phyloP scores from a whole-genome alignment of 495 filamentous ascomycete genomes.

The Penicillium cosmopolitanum region DNA sequence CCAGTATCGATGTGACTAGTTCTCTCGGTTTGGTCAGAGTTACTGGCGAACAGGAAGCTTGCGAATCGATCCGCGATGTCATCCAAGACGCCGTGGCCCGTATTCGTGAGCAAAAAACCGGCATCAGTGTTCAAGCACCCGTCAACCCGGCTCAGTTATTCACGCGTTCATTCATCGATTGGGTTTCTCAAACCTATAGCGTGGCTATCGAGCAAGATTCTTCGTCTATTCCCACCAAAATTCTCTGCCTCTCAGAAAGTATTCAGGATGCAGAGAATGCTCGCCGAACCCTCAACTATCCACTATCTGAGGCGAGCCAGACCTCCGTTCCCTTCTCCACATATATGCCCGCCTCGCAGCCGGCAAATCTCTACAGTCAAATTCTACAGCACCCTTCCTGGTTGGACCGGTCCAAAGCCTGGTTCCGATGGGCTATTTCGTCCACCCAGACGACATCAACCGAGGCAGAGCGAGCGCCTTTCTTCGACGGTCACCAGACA shows the following conservation, averaged over 20 bases:
- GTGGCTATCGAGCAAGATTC: conserved; percentile 30
- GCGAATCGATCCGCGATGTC: conserved; percentile 45
- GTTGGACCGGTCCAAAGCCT: conserved; percentile 38
- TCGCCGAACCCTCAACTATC: conserved; percentile 41
- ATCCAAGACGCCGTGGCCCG: conserved; percentile 40
- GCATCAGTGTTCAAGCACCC: conserved; percentile 20
- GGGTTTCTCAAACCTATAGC: conserved; percentile 35
- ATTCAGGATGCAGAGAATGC: conserved; percentile 37
- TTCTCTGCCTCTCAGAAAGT: conserved; percentile 42
- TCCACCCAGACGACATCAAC: conserved; percentile 21
- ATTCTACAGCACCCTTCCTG: conserved; percentile 30
- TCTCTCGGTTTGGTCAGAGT: conserved; percentile 43
- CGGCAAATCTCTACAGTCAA: conserved; percentile 25
- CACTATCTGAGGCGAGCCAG: conserved; percentile 23
- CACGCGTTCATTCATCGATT: conserved; percentile 37
- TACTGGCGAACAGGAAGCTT: conserved; percentile 41
- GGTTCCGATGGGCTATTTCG: conserved; percentile 48
- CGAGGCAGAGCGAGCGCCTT: conserved; percentile 18
- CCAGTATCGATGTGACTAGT: conserved; percentile 45
- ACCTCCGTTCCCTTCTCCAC: conserved; percentile 39
- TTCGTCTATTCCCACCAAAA: conserved; percentile 22
- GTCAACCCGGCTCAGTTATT: conserved; percentile 16
- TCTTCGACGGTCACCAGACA: conserved; percentile 40
- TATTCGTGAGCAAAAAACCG: conserved; percentile 36
- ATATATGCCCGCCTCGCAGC: conserved; percentile 37